Conservation (phyloP, 2,329 filamentous ascomycete species). For the Cordyceps pruinosa region DNA sequence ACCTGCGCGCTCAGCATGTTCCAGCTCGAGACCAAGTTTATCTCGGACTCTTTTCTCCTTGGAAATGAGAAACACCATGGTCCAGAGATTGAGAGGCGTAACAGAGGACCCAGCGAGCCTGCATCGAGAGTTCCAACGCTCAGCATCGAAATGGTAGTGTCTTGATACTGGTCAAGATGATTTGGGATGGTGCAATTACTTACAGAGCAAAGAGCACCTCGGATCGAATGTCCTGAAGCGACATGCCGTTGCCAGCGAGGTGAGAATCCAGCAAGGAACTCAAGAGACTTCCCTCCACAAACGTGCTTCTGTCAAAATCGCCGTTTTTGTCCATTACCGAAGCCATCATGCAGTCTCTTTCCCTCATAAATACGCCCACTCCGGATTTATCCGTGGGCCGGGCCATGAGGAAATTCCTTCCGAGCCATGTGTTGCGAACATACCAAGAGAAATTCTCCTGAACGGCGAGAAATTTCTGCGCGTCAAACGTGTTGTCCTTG, state of each 20-base stretch:
- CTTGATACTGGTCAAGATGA: not conserved
- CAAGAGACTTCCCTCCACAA: not conserved
- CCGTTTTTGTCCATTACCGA: not conserved
- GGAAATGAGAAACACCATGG: not conserved
- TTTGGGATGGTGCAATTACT: not conserved
- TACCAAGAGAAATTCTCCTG: not conserved
- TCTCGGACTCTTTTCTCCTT: not conserved
- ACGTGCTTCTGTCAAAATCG: not conserved
- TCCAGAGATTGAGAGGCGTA: not conserved
- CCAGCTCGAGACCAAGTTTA: not conserved
- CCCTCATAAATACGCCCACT: not conserved
- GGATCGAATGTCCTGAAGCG: not conserved
- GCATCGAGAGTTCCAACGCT: not conserved
- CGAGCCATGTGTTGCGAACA: not conserved
- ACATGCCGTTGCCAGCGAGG: not conserved
- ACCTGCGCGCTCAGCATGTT: not conserved
- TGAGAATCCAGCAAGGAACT: not conserved
- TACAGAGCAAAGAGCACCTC: not conserved
- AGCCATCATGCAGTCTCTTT: not conserved
- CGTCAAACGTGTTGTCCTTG: not conserved
- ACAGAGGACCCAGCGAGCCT: not conserved
- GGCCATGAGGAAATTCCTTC: not conserved
- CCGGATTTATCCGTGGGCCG: not conserved
- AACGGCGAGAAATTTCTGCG: not conserved
- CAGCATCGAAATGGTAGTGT: not conserved